Evolutionary conservation across 306 rosid genomes (phyloP).

Genomic region (Malus sieversii): DNA sequence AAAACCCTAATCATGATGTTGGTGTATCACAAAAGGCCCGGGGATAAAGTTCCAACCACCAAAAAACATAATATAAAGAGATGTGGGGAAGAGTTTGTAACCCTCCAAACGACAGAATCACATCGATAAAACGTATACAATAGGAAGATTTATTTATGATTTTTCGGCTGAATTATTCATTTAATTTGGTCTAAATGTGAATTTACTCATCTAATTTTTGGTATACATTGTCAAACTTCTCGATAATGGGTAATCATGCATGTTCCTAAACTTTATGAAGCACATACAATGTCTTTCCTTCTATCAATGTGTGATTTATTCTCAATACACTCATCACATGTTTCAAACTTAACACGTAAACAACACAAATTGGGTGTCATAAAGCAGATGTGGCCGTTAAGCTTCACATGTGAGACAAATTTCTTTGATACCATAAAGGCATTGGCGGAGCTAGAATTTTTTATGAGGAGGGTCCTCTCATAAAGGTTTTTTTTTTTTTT

Average conservation of each 20-base stretch:
- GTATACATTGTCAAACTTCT: background rate
- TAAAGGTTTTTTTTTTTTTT: too few species aligned
- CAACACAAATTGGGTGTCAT: too few species aligned
- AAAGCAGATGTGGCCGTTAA: too few species aligned
- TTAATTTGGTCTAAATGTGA: background rate
- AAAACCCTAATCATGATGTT: background rate
- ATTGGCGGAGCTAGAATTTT: too few species aligned
- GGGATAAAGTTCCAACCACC: background rate
- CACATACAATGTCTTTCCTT: too few species aligned
- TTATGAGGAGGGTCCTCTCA: too few species aligned
- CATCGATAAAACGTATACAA: background rate
- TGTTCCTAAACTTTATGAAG: background rate
- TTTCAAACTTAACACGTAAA: too few species aligned
- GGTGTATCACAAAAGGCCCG: background rate
- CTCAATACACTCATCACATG: too few species aligned
- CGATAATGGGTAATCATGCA: background rate
- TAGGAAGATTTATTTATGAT: background rate
- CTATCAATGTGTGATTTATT: too few species aligned
- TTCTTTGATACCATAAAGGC: too few species aligned
- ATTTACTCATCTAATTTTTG: background rate
- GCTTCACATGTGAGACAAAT: too few species aligned
- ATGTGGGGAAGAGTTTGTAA: constrained; percentile 5
- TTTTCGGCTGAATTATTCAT: background rate
- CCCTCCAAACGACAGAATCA: constrained; percentile 6
- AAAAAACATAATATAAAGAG: background rate